Base-by-base conservation (phyloP, 2,329 filamentous ascomycete species). In the Xylaria sp. region DNA sequence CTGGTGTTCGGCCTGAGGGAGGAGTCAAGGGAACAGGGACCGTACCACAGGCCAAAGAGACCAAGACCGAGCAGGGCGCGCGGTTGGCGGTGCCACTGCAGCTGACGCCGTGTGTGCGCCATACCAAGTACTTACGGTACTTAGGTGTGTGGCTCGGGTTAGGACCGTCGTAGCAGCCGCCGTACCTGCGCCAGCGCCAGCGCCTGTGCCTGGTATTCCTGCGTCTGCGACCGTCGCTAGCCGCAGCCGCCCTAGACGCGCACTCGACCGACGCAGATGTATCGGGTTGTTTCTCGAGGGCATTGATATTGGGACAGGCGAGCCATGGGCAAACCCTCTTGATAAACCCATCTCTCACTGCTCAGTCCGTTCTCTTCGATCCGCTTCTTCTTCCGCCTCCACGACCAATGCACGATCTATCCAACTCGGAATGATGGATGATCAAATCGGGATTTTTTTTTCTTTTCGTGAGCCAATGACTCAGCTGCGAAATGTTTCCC, bases 181-280 rank as follows among this genome's bases (percentile, higher is more conserved):
- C 8, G 17, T 11, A 23, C 40, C 17, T 15, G 40, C 29, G 29
- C 29, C 15, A 21, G 25, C 29, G 23, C 41, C n/a, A 47, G 58
- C 27, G n/a, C 19, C 49, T 44, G 41, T 48, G n/a, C n/a, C 21
- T 29, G 51, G 15, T 63, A 52, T 60, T 55, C 47, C 58, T 47
- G 54, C 44, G 31, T 31, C 23, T 64, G 58, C 51, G 43, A 43
- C 54, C 43, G 59, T 49, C 5, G 25, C 59, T 52, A 59, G 62
- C 52, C 54, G 58, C 51, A 41, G 61, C 49, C 61, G 62, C 49
- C 37, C n/a, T 46, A 62, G 46, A 55, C 56, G 55, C 56, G 35
- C 44, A 54, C 23, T 19, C 9, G 41, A 43, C 2, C 7, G 35
- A n/a, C 17, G 33, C 44, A 44, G 40, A 29, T 13, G 31, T 15